These are phyloP conservation scores for Ceratobasidium sp. DNA, from an alignment of 1,284 basidiomycete genomes.

Conservation along the genomic window DNA sequence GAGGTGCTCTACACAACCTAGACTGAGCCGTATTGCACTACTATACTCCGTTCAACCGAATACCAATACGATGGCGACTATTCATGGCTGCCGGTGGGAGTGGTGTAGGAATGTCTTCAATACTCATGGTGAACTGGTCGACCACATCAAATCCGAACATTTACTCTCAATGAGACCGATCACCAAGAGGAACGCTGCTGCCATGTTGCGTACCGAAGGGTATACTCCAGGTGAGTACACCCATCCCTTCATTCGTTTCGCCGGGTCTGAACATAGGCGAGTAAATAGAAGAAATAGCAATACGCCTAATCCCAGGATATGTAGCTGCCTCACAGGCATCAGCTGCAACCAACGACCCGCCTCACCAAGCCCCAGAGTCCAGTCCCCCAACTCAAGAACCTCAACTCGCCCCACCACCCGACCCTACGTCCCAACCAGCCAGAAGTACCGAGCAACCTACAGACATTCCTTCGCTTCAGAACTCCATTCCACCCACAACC, in stretches of 20 bases:
- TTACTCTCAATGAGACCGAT: conserved; percentile 20
- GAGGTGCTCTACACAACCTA: background rate
- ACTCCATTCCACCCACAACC: background rate
- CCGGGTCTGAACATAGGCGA: background rate
- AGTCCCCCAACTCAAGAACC: conserved; percentile 1
- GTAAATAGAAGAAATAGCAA: conserved; percentile 30
- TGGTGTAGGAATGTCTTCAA: conserved; percentile 35
- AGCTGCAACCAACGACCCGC: background rate
- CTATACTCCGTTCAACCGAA: background rate
- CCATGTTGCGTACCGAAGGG: conserved; percentile 30
- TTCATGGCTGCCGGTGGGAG: conserved; percentile 40
- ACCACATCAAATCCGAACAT: conserved; percentile 30
- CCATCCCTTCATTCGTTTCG: background rate
- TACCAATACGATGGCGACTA: background rate
- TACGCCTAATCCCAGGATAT: conserved; percentile 36
- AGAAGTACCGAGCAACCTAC: background rate
- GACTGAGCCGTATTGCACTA: background rate
- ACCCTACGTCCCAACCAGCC: background rate
- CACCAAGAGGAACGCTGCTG: conserved; percentile 32
- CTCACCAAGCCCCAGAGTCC: conserved; percentile 29
- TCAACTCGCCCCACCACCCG: background rate
- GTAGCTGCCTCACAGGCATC: background rate
- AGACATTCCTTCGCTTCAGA: background rate
- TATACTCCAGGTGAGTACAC: conserved; percentile 30
- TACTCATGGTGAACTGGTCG: conserved; percentile 26